Evolutionary conservation across 1,139 yeast genomes (phyloP), one percentile per base, ranked within the genome.

Genomic region (Blastobotrys indianensis): DNA sequence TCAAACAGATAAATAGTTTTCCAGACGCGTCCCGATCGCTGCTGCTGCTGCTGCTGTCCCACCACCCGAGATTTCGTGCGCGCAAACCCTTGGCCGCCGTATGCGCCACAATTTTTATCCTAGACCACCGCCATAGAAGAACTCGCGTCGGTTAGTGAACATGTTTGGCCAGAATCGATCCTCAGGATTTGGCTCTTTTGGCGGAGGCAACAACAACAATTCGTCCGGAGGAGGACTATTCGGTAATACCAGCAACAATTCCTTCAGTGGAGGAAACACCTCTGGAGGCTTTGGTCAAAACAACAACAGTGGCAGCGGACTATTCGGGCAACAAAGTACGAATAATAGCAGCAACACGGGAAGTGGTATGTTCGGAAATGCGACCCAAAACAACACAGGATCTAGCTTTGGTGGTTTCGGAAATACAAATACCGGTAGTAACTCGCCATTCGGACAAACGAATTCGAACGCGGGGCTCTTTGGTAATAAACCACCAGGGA

Each of bases 321-420:
- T 63, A 39, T 69, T 69, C 57, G 73, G 70, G 33, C 55, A 52
- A 41, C n/a, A n/a, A n/a, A n/a, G n/a, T n/a, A 54, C 31, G 39
- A 46, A 40, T 31, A 55, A 52, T 48, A 41, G 51, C 23, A 41
- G 39, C 31, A 55, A 52, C 48, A 51, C 58, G 17, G n/a, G 30
- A 20, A 37, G 39, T 7, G 44, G 43, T 11, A 37, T 34, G 16
- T 37, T 41, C 31, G 40, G 40, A 11, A 30, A 39, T 7, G 4
- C 52, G 16, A 41, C 51, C 20, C 38, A n/a, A 49, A 50, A 42
- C 46, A 33, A 47, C 42, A 13, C 53, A 45, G 8, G 46, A 50
- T 8, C 59, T 37, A 58, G 58, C 11, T 55, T 57, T 51, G 72
- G 72, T 2, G 63, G 67, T 4, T 68, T 67, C 52, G 76, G 75